These are phyloP conservation scores for Didymella arachidicola DNA, from an alignment of 2,329 filamentous ascomycete species.

Conservation along the genomic window DNA sequence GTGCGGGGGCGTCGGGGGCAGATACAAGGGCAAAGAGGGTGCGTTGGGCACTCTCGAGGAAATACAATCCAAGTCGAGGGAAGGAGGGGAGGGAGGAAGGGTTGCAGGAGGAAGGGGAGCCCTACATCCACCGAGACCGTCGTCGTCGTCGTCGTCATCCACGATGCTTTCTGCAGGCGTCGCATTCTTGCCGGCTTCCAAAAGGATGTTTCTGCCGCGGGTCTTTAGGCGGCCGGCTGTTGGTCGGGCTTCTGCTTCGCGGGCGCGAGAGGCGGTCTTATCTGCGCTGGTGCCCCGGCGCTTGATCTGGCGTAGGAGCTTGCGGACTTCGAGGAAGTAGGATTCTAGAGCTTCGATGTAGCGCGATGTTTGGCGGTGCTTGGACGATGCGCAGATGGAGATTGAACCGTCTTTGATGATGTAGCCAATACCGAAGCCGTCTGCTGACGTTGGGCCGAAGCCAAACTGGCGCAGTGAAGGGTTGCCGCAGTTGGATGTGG, in stretches of 20 bases:
- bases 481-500: conserved; percentile 98
- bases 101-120: conserved; percentile 43
- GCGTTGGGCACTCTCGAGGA: conserved; percentile 20
- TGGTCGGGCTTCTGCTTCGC: conserved; percentile 66
- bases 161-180: conserved; percentile 72
- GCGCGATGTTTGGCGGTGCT: conserved; percentile 90
- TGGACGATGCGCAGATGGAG: conserved; percentile 89
- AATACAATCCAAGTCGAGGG: conserved; percentile 31
- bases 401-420: conserved; percentile 97
- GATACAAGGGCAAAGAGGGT: conserved; percentile 3
- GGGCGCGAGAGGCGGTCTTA: conserved; percentile 63
- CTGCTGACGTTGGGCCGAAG: conserved; percentile 91
- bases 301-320: conserved; percentile 76
- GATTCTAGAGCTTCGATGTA: conserved; percentile 89
- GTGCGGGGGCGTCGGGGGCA: conserved; percentile 46
- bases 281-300: conserved; percentile 62
- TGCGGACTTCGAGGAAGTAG: conserved; percentile 89
- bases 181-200: conserved; percentile 60
- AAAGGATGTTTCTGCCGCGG: conserved; percentile 75
- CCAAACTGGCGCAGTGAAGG: conserved; percentile 94
- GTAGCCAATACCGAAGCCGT: conserved; percentile 97
- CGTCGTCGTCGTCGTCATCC: conserved; percentile 80
- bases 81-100: conserved; percentile 45
- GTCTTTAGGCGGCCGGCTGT: conserved; percentile 67
- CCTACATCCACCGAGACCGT: conserved; percentile 89